These are phyloP conservation scores for Iberis pinnata DNA, from an alignment of 345 rosid genomes.

Conservation along the genomic window DNA sequence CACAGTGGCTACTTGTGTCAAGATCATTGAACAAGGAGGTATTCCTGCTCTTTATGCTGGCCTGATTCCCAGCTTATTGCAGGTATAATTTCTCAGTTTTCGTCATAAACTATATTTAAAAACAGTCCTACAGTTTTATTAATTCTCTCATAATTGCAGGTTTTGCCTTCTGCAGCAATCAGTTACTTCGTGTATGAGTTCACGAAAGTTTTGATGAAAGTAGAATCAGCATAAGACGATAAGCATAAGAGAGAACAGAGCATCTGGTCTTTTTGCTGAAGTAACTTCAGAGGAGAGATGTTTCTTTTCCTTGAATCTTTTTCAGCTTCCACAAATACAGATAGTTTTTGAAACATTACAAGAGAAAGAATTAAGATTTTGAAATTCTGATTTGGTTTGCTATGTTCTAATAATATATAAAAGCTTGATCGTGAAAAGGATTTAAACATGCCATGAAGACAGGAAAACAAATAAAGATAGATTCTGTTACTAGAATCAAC, in stretches of 20 bases:
- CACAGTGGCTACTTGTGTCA: constrained; percentile 47
- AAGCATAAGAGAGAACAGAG: no score
- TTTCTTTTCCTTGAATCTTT: neutral
- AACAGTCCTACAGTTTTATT: constrained; percentile 1
- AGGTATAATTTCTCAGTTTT: constrained; percentile 28
- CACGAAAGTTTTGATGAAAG: constrained; percentile 78
- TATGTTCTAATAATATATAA: constrained; percentile 17
- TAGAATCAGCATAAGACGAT: constrained; percentile 38
- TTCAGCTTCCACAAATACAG: neutral
- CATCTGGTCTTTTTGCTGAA: constrained; percentile 9
- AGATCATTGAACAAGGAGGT: constrained; percentile 61
- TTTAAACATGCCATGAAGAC: constrained; percentile 10
- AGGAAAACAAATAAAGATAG: neutral
- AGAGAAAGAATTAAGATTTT: constrained; percentile 25
- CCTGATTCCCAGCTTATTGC: constrained; percentile 67
- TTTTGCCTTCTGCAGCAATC: constrained; percentile 74
- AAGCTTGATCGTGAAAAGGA: neutral
- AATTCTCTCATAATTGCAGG: constrained; percentile 40
- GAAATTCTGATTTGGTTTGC: constrained; percentile 44
- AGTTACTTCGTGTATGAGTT: constrained; percentile 80
- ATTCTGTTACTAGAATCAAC: constrained; percentile 13
- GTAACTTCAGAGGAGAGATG: constrained; percentile 6
- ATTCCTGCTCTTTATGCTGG: constrained; percentile 65
- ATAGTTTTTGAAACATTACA: constrained; percentile 14
- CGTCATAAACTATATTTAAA: neutral